A percentile compares a stretch with the other conserved stretches of the same genome.
Evolutionary conservation across 257 asterid species (phyloP).

Genomic region (Nicotiana sylvestris): DNA sequence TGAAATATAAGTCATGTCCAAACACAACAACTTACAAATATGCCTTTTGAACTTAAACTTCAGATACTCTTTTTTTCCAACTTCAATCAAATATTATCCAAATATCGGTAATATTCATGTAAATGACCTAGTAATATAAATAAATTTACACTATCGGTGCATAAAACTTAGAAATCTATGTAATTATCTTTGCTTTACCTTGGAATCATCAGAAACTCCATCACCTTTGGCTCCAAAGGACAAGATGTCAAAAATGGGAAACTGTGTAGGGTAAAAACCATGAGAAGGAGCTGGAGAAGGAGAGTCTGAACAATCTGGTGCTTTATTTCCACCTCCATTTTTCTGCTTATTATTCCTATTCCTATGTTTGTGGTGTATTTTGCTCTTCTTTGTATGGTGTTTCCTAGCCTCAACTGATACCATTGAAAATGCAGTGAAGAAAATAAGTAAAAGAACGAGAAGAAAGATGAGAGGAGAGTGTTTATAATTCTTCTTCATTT

Average conservation of each 20-base stretch:
- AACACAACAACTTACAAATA: too few relatives aligned
- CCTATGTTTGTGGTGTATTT: conserved; percentile 30
- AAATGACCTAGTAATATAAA: neutral
- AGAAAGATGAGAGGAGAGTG: conserved; percentile 20
- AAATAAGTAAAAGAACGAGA: conserved; percentile 27
- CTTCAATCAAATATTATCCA: too few relatives aligned
- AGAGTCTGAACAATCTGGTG: conserved; percentile 1
- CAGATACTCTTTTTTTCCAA: too few relatives aligned
- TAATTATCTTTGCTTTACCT: conserved; percentile 25
- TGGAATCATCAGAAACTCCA: conserved; percentile 66
- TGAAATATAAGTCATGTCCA: too few relatives aligned
- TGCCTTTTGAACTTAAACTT: too few relatives aligned
- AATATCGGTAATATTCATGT: neutral
- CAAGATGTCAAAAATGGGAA: conserved; percentile 36
- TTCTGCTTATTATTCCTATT: conserved; percentile 22
- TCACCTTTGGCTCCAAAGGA: conserved; percentile 73
- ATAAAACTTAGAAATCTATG: neutral
- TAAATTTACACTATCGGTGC: neutral
- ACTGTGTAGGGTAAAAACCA: conserved; percentile 14
- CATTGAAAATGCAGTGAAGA: conserved; percentile 22
- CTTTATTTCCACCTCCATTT: neutral
- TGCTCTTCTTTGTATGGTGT: conserved; percentile 30
- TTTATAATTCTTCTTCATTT: conserved; percentile 36
- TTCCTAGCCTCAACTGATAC: conserved; percentile 39
- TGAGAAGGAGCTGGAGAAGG: conserved; percentile 5